A percentile compares a stretch with the other conserved stretches of the same genome.
Conservation (phyloP, 2,329 filamentous ascomycete genomes). For the Aspergillus sp. region DNA sequence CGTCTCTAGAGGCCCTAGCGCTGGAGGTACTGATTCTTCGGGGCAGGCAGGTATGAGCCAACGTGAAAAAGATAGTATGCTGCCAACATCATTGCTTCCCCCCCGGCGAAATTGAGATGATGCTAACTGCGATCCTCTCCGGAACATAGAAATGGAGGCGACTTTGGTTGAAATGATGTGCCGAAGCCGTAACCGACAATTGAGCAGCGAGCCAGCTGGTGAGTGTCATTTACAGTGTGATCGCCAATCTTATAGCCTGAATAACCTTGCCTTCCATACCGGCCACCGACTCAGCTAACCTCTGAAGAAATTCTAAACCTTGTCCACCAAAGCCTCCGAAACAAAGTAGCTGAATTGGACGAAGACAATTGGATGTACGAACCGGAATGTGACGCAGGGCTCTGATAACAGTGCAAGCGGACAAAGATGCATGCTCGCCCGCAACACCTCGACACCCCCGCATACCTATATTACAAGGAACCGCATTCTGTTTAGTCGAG, state of each 20-base stretch:
- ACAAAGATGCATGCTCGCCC: slow-evolving; percentile 9
- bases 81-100: not conserved
- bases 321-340: slow-evolving; percentile 67
- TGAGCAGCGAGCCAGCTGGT: slow-evolving; percentile 66
- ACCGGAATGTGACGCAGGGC: slow-evolving; percentile 55
- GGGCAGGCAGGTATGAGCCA: slow-evolving; percentile 29
- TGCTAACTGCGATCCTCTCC: not conserved
- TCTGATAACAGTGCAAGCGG: slow-evolving; percentile 16
- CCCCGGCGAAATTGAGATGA: not conserved
- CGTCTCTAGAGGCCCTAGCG: slow-evolving; percentile 1
- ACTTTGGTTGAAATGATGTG: slow-evolving; percentile 46
- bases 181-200: slow-evolving; percentile 47
- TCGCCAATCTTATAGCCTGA: not conserved
- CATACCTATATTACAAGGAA: slow-evolving; percentile 1
- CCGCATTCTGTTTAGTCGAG: slow-evolving; percentile 37
- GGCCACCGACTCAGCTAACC: slow-evolving; percentile 9
- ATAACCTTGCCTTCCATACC: not conserved
- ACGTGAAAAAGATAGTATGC: slow-evolving; percentile 44
- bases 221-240: slow-evolving; percentile 25
- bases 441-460: not conserved
- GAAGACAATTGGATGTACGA: slow-evolving; percentile 95
- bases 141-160: slow-evolving; percentile 43
- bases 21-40: slow-evolving; percentile 57
- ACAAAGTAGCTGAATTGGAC: slow-evolving; percentile 70
- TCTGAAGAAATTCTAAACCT: slow-evolving; percentile 65